Conservation (phyloP, 106 monocot genomes). For the Triglochin maritima region DNA sequence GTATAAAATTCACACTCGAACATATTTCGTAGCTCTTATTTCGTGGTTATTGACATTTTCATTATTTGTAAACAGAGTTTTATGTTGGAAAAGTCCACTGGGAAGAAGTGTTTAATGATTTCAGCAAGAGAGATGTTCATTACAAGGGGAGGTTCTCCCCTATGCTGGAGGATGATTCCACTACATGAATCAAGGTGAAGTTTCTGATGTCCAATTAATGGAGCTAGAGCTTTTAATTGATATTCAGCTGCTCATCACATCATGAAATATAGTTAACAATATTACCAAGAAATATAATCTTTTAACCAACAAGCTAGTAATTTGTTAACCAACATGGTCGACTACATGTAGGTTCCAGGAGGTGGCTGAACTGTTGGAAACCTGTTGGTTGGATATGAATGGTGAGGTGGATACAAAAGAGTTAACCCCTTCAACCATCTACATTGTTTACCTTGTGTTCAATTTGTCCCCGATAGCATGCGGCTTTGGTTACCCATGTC, state of each 20-base stretch:
- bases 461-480: background rate
- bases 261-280: too few species aligned
- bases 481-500: background rate
- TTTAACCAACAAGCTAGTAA: too few species aligned
- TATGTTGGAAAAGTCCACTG: slow-evolving; percentile 45
- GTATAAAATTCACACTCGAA: too few species aligned
- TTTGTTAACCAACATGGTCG: too few species aligned
- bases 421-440: slow-evolving; percentile 9
- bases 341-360: slow-evolving; percentile 1
- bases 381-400: slow-evolving; percentile 9
- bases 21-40: background rate
- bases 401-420: slow-evolving; percentile 2
- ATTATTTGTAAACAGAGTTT: slow-evolving; percentile 35
- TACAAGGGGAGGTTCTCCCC: slow-evolving; percentile 40
- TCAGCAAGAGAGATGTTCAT: slow-evolving; percentile 51
- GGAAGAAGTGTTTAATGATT: slow-evolving; percentile 55
- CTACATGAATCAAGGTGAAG: slow-evolving; percentile 34
- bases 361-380: background rate
- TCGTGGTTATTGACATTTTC: background rate
- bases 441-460: slow-evolving; percentile 5
- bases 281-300: too few species aligned
- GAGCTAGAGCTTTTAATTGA: background rate
- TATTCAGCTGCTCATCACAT: background rate
- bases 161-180: slow-evolving; percentile 44
- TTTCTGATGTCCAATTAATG: background rate